Evolutionary conservation across 2,329 filamentous ascomycete species (phyloP).

Genomic region (Aspergillus sojae): DNA sequence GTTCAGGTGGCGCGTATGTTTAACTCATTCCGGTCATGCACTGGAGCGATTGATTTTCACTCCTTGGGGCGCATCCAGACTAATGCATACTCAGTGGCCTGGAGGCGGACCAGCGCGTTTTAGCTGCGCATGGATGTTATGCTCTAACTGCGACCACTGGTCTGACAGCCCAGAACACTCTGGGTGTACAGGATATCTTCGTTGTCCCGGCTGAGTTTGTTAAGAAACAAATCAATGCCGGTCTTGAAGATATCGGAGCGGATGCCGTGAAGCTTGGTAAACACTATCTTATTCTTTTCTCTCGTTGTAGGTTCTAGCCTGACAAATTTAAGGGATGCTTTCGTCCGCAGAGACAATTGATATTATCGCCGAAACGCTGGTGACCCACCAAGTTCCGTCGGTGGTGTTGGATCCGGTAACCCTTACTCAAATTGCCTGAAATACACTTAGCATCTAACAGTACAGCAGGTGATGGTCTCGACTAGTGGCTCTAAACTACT

Average conservation of each 20-base stretch:
- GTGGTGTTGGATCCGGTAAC: slow-evolving; percentile 76
- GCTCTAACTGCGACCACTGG: slow-evolving; percentile 95
- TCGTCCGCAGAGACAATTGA: slow-evolving; percentile 71
- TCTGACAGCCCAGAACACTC: slow-evolving; percentile 93
- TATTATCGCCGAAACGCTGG: slow-evolving; percentile 67
- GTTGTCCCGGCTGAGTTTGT: slow-evolving; percentile 78
- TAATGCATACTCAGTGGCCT: slow-evolving; percentile 66
- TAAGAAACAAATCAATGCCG: slow-evolving; percentile 80
- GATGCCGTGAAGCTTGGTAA: slow-evolving; percentile 91
- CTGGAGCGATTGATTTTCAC: slow-evolving; percentile 3
- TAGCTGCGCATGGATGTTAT: slow-evolving; percentile 89
- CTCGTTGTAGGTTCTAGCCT: not conserved
- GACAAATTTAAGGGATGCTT: slow-evolving; percentile 69
- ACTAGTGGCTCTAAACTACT: slow-evolving; percentile 52
- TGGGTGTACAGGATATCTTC: slow-evolving; percentile 80
- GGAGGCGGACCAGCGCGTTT: slow-evolving; percentile 93
- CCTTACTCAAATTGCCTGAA: slow-evolving; percentile 1
- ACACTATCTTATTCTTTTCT: not conserved
- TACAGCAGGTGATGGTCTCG: slow-evolving; percentile 76
- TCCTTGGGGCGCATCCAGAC: slow-evolving; percentile 5
- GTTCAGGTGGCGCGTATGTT: slow-evolving; percentile 83
- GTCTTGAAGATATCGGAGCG: slow-evolving; percentile 78
- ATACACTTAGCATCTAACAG: slow-evolving; percentile 16
- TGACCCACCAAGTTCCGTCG: slow-evolving; percentile 57
- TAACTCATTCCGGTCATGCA: slow-evolving; percentile 5